Evolutionary conservation across 257 asterid genomes (phyloP).

Genomic region (Jaltomata sinuosa): DNA sequence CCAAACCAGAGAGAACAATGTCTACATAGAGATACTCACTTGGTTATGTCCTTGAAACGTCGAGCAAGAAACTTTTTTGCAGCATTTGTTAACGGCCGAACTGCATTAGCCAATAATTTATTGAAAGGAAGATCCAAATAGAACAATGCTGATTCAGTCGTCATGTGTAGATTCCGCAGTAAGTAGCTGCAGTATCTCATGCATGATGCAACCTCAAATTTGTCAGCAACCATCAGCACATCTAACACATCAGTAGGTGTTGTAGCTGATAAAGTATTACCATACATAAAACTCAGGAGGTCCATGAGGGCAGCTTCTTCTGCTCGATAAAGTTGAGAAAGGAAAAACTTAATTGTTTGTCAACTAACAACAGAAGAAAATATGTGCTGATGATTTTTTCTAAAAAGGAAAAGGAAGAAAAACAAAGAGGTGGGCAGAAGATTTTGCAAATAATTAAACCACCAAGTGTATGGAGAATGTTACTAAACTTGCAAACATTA

Average conservation of each 20-base stretch:
- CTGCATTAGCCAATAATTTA: conserved; percentile 52
- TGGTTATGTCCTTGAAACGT: conserved; percentile 67
- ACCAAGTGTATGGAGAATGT: not conserved
- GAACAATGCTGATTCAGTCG: conserved; percentile 65
- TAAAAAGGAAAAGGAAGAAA: not conserved
- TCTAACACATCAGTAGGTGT: conserved; percentile 58
- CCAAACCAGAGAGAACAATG: not conserved
- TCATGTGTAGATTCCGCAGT: conserved; percentile 58
- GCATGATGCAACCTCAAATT: conserved; percentile 74
- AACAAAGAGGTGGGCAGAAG: not conserved
- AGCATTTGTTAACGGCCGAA: conserved; percentile 57
- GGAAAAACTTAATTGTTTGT: not conserved
- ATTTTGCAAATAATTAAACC: not conserved
- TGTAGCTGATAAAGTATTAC: conserved; percentile 47
- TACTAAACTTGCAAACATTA: not conserved
- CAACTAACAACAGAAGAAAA: not conserved
- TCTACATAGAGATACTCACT: conserved; percentile 27
- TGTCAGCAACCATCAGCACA: conserved; percentile 80
- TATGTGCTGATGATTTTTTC: not conserved
- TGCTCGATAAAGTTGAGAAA: conserved; percentile 27
- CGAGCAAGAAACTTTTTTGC: conserved; percentile 61
- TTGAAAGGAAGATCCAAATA: conserved; percentile 82
- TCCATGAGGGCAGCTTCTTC: conserved; percentile 88
- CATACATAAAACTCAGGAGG: conserved; percentile 63
- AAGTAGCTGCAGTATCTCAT: conserved; percentile 67